Conservation (phyloP, 345 rosid species). For the Populus deltoides region DNA sequence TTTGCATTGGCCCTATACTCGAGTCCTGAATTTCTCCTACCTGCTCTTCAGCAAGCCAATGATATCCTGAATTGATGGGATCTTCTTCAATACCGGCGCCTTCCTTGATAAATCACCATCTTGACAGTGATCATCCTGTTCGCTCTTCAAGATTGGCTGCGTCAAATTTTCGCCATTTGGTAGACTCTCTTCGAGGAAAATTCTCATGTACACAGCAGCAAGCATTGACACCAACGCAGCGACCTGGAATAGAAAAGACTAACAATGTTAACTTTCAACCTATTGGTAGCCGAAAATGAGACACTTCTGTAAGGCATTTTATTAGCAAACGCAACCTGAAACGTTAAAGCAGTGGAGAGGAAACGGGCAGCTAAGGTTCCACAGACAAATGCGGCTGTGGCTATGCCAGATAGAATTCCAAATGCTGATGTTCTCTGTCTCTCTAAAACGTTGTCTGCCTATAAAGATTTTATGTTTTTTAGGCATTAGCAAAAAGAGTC, state of each 20-base stretch:
- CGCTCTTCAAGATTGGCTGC: slow-evolving; percentile 49
- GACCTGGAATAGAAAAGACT: slow-evolving; percentile 33
- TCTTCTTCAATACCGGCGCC: slow-evolving; percentile 35
- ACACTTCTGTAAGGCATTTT: not conserved
- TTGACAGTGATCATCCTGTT: slow-evolving; percentile 12
- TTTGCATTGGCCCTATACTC: not conserved
- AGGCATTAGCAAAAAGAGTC: not conserved
- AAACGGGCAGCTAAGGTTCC: slow-evolving; percentile 75
- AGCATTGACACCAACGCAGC: slow-evolving; percentile 54
- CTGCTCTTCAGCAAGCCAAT: slow-evolving; percentile 53
- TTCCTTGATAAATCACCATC: slow-evolving; percentile 15
- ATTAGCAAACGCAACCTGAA: slow-evolving; percentile 46
- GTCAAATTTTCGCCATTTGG: slow-evolving; percentile 22
- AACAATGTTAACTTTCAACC: not conserved
- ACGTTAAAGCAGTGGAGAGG: slow-evolving; percentile 47
- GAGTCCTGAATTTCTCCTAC: slow-evolving; percentile 22
- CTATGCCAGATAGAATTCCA: slow-evolving; percentile 60
- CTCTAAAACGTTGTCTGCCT: slow-evolving; percentile 65
- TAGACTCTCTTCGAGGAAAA: slow-evolving; percentile 60
- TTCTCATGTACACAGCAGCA: slow-evolving; percentile 72
- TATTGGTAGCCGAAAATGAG: not conserved
- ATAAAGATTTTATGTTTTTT: not conserved
- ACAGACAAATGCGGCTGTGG: slow-evolving; percentile 44
- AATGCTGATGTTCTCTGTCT: slow-evolving; percentile 61
- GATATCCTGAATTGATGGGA: slow-evolving; percentile 54